Conservation (phyloP, 2,329 filamentous ascomycete species). For the Penicillium sp. region DNA sequence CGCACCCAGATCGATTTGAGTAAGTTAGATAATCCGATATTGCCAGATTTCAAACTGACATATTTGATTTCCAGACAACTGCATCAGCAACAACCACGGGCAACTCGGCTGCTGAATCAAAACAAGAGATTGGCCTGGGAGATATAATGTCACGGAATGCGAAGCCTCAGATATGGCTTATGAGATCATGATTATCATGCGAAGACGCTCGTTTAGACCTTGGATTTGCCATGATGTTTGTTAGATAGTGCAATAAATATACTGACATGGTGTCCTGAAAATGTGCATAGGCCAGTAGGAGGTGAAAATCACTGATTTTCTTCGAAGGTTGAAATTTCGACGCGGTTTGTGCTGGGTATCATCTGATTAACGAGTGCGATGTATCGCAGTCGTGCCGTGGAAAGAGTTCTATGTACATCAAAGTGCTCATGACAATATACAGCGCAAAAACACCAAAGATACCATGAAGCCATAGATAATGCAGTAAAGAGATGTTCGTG, state of each 20-base stretch:
- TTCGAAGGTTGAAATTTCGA: neutral
- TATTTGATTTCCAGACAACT: constrained; percentile 12
- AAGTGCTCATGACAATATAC: neutral
- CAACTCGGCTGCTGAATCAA: constrained; percentile 16
- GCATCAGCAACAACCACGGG: constrained; percentile 21
- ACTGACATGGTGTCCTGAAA: neutral
- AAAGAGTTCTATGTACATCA: neutral
- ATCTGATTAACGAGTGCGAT: neutral
- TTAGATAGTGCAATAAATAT: neutral
- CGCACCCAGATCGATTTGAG: constrained; percentile 15
- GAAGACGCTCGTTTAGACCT: constrained; percentile 9
- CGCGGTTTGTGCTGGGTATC: neutral
- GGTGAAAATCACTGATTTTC: neutral
- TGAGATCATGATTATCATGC: constrained; percentile 16
- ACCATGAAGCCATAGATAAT: neutral
- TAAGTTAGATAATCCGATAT: neutral
- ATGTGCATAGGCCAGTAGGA: neutral
- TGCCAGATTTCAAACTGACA: neutral
- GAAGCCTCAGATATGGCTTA: constrained; percentile 1
- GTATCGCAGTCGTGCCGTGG: neutral
- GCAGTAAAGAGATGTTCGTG: neutral
- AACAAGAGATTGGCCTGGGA: neutral
- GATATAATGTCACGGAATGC: neutral
- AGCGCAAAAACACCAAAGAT: neutral
- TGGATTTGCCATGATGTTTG: neutral